Evolutionary conservation across 352 stramenopile genomes (phyloP), one percentile per base, ranked within the genome.

Genomic region (Phytophthora lateralis): DNA sequence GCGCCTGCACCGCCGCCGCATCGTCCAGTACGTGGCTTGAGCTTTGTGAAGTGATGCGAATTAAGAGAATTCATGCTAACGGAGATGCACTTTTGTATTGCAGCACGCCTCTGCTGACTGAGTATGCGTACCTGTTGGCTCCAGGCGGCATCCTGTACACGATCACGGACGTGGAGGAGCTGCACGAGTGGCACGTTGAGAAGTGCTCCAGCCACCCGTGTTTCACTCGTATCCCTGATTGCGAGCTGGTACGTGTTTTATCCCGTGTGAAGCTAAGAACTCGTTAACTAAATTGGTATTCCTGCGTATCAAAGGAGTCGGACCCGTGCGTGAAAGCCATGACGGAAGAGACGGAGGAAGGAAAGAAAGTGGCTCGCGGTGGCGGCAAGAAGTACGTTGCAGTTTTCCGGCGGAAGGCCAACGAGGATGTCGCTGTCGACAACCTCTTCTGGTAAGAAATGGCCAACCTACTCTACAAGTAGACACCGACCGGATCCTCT

Each of bases 81-180:
- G 24, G 8, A 14, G 17, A 29, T 56, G 18, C 3, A 42, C 12
- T 55, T 62, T 53, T 15, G 57, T 15, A 26, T 66, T 63, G 12
- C 41, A 97, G 86, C 76, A 96, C 66, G 27, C 76, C 93, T 38
- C 69, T 99, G 35, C 78, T 99, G 30, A 91, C 94, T 1, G 97
- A 99, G 82, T 99, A 99, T 77, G 95, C 96, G 24, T 99, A 98
- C 74, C 76, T 98, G 30, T 80, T 99, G 30, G 84, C 84, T 54
- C 87, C 90, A 12, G 86, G 82, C 24, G 96, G 92, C 24, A 90
- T 97, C 53, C 72, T 99, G 50, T 99, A 99, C 88, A 98, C 91
- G 47, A 99, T 99, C 72, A 99, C 97, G 21, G 97, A 99, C 74
- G 97, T 99, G 14, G 88, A 98, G 54, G 96, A 99, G 65, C 83